A percentile compares a stretch with the other conserved stretches of the same genome.
Evolutionary conservation across 257 asterid genomes (phyloP).

Genomic region (Capsicum chinense): DNA sequence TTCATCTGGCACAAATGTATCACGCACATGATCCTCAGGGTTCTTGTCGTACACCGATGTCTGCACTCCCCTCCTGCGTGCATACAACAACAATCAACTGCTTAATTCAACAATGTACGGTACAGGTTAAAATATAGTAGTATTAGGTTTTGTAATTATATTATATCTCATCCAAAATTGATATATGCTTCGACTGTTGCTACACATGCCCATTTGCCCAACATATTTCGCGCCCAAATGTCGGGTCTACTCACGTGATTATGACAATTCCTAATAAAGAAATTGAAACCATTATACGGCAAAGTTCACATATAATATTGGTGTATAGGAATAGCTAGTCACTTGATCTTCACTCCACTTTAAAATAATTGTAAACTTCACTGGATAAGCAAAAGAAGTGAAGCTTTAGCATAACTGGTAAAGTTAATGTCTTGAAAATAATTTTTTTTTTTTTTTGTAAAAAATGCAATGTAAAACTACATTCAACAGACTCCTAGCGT

Average conservation of each 20-base stretch:
- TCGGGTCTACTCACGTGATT: conserved; percentile 16
- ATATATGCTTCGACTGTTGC: neutral
- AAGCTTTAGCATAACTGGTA: no score
- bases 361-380: no score
- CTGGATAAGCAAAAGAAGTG: no score
- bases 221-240: neutral
- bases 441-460: no score
- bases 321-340: neutral
- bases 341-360: neutral
- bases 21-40: conserved; percentile 57
- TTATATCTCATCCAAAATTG: neutral
- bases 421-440: no score
- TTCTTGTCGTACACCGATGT: conserved; percentile 80
- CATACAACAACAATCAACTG: neutral
- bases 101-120: neutral
- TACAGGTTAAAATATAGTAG: no score
- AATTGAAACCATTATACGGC: neutral
- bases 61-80: conserved; percentile 72
- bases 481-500: no score
- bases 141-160: neutral
- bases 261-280: neutral
- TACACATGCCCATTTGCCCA: neutral
- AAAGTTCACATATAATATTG: neutral
- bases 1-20: conserved; percentile 62
- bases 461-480: no score